Conservation (phyloP, 441 rosid genomes). For the Gossypium schwendimanii region DNA sequence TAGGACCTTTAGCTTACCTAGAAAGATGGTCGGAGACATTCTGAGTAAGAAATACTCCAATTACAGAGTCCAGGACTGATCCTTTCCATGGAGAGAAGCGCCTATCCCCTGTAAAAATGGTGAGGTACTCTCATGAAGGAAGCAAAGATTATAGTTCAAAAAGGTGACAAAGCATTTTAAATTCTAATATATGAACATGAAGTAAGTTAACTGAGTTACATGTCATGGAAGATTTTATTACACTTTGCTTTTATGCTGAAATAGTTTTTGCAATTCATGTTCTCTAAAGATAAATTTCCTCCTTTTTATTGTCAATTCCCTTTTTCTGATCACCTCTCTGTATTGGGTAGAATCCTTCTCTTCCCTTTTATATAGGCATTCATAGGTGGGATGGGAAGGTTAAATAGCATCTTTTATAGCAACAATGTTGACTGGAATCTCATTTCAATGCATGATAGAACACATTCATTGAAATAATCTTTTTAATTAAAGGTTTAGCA, state of each 20-base stretch:
- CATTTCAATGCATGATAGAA: not conserved
- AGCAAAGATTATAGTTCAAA: not conserved
- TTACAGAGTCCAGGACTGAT: conserved; percentile 60
- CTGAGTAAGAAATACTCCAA: conserved; percentile 66
- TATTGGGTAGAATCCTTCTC: not conserved
- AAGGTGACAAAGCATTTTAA: not conserved
- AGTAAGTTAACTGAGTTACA: not conserved
- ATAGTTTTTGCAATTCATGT: not conserved
- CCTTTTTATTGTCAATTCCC: not conserved
- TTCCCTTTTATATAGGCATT: not conserved
- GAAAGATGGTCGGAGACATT: conserved; percentile 68
- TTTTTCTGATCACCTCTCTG: not conserved
- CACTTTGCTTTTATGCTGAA: not conserved
- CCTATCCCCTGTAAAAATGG: conserved; percentile 44
- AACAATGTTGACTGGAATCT: not conserved
- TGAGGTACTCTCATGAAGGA: conserved; percentile 3
- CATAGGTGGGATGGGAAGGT: not conserved
- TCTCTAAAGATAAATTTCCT: not conserved
- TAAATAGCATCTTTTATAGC: not conserved
- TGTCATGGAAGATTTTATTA: not conserved
- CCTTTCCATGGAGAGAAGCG: conserved; percentile 70
- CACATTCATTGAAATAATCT: not conserved
- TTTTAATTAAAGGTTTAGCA: not conserved
- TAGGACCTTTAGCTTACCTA: conserved; percentile 30
- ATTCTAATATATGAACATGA: not conserved